Evolutionary conservation across 768 basidiomycete species (phyloP).

Genomic region (Russula abietina): DNA sequence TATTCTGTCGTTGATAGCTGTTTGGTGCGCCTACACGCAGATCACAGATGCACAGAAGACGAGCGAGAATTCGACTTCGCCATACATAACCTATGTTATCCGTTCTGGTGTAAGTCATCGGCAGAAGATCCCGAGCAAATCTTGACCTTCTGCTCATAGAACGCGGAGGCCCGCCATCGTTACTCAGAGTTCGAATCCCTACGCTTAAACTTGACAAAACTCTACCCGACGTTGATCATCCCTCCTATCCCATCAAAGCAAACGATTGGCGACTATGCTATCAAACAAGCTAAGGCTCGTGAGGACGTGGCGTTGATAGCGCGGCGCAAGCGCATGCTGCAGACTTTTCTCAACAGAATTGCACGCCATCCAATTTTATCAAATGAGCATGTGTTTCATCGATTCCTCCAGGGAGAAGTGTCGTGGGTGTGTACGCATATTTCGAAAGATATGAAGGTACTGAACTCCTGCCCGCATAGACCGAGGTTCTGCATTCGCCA

Average conservation of each 20-base stretch:
- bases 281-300: slow-evolving; percentile 94
- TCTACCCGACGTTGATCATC: slow-evolving; percentile 95
- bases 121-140: not conserved
- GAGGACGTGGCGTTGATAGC: slow-evolving; percentile 92
- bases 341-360: slow-evolving; percentile 89
- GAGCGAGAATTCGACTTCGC: slow-evolving; percentile 74
- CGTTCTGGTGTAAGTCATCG: slow-evolving; percentile 62
- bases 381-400: slow-evolving; percentile 92
- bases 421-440: slow-evolving; percentile 67
- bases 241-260: slow-evolving; percentile 98
- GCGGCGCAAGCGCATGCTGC: slow-evolving; percentile 87
- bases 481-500: slow-evolving; percentile 88
- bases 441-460: not conserved
- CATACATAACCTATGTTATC: slow-evolving; percentile 94
- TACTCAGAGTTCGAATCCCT: slow-evolving; percentile 98
- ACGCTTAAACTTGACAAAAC: slow-evolving; percentile 69
- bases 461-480: slow-evolving; percentile 38
- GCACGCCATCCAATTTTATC: slow-evolving; percentile 91
- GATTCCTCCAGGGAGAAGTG: slow-evolving; percentile 92
- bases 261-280: slow-evolving; percentile 91
- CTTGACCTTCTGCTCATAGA: slow-evolving; percentile 40
- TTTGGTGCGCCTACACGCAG: slow-evolving; percentile 36
- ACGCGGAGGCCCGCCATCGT: slow-evolving; percentile 74
- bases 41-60: slow-evolving; percentile 97
- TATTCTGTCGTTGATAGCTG: not conserved